Conservation (phyloP, 495 filamentous ascomycete genomes). For the Letharia columbiana region DNA sequence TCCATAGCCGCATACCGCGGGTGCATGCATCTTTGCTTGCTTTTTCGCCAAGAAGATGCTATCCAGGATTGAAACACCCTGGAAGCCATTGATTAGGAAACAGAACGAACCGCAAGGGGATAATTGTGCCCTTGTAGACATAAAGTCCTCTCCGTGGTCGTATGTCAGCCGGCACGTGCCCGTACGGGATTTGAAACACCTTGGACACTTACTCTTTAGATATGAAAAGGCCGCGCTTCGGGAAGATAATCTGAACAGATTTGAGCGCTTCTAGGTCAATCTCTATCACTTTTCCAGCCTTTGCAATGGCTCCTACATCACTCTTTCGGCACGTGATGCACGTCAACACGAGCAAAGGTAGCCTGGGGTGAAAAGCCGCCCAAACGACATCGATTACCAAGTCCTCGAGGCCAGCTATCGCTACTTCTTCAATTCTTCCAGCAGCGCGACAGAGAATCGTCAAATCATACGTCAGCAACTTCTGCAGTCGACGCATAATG, state of each 20-base stretch:
- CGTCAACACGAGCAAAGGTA: constrained; percentile 2
- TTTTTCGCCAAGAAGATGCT: neutral
- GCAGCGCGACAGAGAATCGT: neutral
- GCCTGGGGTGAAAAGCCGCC: neutral
- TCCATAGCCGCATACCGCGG: neutral
- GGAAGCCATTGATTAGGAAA: neutral
- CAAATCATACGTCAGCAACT: constrained; percentile 6
- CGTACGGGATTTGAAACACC: neutral
- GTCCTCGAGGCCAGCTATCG: neutral
- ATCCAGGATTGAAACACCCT: neutral
- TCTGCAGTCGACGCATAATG: neutral
- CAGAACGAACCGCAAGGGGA: constrained; percentile 1
- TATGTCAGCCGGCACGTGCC: no score
- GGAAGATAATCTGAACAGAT: neutral
- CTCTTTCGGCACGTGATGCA: neutral
- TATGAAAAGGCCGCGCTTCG: no score
- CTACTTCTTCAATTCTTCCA: neutral
- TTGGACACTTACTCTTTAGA: no score
- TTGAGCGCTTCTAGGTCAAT: neutral
- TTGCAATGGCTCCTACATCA: neutral
- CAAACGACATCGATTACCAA: neutral
- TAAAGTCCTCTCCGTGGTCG: neutral
- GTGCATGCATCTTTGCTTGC: neutral
- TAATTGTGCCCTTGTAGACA: neutral
- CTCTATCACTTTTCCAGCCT: neutral